Evolutionary conservation across 768 basidiomycete genomes (phyloP).

Genomic region (Lactarius pseudohatsudake): DNA sequence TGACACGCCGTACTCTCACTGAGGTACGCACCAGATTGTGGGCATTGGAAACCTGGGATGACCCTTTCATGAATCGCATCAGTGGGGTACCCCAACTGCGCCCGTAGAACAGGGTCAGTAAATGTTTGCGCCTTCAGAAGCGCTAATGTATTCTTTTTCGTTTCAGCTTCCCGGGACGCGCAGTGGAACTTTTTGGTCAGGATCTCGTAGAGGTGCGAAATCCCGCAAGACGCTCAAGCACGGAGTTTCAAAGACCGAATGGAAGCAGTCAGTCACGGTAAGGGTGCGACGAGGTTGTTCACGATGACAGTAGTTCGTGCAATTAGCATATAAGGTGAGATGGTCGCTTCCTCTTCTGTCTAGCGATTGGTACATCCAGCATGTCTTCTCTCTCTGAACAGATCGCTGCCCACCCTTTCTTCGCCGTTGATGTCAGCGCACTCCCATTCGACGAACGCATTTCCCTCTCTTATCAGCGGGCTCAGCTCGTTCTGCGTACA

Average conservation of each 20-base stretch:
- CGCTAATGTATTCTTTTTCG: neutral
- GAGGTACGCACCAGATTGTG: neutral
- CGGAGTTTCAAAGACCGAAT: constrained; percentile 12
- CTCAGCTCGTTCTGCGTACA: constrained; percentile 8
- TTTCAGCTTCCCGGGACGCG: neutral
- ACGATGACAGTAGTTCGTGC: neutral
- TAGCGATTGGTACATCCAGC: constrained; percentile 2
- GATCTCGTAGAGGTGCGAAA: neutral
- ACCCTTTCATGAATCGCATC: neutral
- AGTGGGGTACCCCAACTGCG: neutral
- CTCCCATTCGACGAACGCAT: constrained; percentile 13
- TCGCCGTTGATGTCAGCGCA: constrained; percentile 6
- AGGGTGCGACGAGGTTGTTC: neutral
- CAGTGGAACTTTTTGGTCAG: neutral
- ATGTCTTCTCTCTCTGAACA: constrained; percentile 12
- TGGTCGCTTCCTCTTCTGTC: neutral
- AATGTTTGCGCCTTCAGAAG: neutral
- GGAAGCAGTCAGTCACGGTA: no score
- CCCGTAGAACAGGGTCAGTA: neutral
- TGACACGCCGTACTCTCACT: neutral
- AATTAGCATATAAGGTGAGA: neutral
- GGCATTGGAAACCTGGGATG: neutral
- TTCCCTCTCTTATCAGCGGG: constrained; percentile 11
- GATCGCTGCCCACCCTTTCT: constrained; percentile 19
- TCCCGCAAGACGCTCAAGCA: neutral